phyloP scores from a whole-genome alignment of 352 stramenopile species.

The Achlya hypogyna region DNA sequence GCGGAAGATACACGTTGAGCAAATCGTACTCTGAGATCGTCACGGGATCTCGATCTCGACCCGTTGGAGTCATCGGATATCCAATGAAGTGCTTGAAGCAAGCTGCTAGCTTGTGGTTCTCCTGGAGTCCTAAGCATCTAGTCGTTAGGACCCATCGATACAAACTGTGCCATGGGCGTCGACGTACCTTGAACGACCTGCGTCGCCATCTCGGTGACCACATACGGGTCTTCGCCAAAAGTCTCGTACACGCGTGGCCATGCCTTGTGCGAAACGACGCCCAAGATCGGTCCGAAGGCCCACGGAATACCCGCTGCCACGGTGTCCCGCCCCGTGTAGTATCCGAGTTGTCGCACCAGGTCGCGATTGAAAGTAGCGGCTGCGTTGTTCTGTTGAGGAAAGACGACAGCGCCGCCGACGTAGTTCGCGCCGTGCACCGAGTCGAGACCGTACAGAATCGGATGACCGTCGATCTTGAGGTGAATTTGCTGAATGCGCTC shows the following conservation, averaged over 20 bases:
- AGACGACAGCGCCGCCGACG: slow-evolving; percentile 44
- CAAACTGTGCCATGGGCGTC: not conserved
- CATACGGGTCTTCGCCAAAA: slow-evolving; percentile 70
- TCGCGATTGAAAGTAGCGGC: slow-evolving; percentile 62
- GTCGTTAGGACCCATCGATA: slow-evolving; percentile 12
- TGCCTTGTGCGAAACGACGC: slow-evolving; percentile 43
- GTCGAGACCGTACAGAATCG: slow-evolving; percentile 64
- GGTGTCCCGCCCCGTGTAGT: slow-evolving; percentile 50
- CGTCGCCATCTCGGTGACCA: slow-evolving; percentile 42
- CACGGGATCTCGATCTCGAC: slow-evolving; percentile 36
- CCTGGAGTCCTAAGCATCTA: slow-evolving; percentile 25
- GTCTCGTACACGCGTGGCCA: slow-evolving; percentile 76
- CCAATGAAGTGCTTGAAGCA: slow-evolving; percentile 54
- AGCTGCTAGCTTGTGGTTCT: slow-evolving; percentile 29
- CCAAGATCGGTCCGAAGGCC: slow-evolving; percentile 75
- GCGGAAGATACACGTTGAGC: slow-evolving; percentile 24
- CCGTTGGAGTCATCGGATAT: slow-evolving; percentile 27
- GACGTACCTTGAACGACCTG: slow-evolving; percentile 42
- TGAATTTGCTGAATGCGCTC: slow-evolving; percentile 46
- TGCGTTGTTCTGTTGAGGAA: slow-evolving; percentile 68
- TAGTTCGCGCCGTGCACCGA: slow-evolving; percentile 68
- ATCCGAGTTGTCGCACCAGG: slow-evolving; percentile 36
- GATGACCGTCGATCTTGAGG: slow-evolving; percentile 32
- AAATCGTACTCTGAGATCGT: slow-evolving; percentile 25
- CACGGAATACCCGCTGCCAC: slow-evolving; percentile 53